A percentile compares a stretch with the other conserved stretches of the same genome.
These are phyloP conservation scores for Alternaria brassicicola DNA, from an alignment of 2,329 filamentous ascomycete species.

Conservation along the genomic window DNA sequence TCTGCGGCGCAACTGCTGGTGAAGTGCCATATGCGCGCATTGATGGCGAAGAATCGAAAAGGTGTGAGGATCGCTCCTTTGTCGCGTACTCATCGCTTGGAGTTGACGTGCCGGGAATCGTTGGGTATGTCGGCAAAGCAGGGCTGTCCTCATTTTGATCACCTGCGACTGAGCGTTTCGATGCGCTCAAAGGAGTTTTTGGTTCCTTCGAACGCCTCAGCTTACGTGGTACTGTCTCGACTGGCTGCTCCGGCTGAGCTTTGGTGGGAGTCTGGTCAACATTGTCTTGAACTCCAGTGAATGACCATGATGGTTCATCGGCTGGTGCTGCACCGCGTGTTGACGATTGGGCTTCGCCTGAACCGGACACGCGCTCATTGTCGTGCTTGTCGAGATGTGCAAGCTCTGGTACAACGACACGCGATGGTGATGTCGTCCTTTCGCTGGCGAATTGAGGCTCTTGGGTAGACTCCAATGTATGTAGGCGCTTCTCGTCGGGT, in stretches of 20 bases:
- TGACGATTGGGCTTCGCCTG: constrained; percentile 6
- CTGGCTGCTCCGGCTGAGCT: constrained; percentile 40
- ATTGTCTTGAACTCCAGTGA: constrained; percentile 52
- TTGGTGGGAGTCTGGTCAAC: constrained; percentile 55
- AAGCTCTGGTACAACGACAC: constrained; percentile 1
- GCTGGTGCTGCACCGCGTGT: constrained; percentile 14
- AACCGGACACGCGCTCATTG: background rate
- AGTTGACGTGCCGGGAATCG: constrained; percentile 22
- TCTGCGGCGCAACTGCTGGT: constrained; percentile 27
- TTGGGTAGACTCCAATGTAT: constrained; percentile 27
- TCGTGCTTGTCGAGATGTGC: background rate
- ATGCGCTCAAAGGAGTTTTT: constrained; percentile 23
- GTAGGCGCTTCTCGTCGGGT: constrained; percentile 44
- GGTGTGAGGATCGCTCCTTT: constrained; percentile 44
- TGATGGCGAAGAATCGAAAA: constrained; percentile 48
- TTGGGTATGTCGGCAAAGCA: constrained; percentile 32
- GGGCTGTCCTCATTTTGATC: constrained; percentile 28
- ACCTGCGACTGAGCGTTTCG: constrained; percentile 11
- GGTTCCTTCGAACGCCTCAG: constrained; percentile 33
- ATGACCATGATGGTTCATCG: constrained; percentile 46
- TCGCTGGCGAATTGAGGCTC: constrained; percentile 8
- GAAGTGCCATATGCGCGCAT: constrained; percentile 41
- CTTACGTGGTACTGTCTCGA: constrained; percentile 21
- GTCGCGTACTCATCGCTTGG: constrained; percentile 43
- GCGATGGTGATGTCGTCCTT: constrained; percentile 11